Evolutionary conservation across 768 basidiomycete species (phyloP), one percentile per base, ranked within the genome.

Genomic region (Scleroderma bovista): DNA sequence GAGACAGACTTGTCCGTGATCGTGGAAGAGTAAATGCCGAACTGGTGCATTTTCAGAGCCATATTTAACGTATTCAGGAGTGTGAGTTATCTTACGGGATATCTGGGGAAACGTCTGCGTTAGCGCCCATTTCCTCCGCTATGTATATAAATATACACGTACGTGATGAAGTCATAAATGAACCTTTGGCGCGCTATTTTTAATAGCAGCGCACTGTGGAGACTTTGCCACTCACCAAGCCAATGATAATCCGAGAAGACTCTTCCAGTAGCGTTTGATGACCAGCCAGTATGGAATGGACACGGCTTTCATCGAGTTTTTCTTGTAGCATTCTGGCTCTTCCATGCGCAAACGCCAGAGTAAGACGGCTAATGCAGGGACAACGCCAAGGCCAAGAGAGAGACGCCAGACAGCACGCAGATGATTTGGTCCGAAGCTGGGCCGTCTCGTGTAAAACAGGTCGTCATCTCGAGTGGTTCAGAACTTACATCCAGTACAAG

Each of bases 391-490:
- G 29, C 89, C 93, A 10, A 95, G 77, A 19, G 91, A 88, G 39
- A 89, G 59, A 45, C 93, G 83, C 92, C 92, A 95, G 4, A 91
- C 86, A 2, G 86, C 87, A 23, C 86, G 79, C 38, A 94, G 80
- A 62, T 93, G 92, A 53, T 88, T 68, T 37, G 78, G 59, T 29
- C 89, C 88, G 53, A 87, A 93, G 58, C 86, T 89, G 50, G n/a
- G 26, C 11, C 45, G 51, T 34, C 8, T 29, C 6, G 15, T 16
- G 0, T 39, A 54, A 19, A 50, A 37, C 37, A 48, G 13, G 15
- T 10, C 34, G 32, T 22, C 48, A 44, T 44, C 37, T 16, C 16
- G 24, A 1, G 41, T 45, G 47, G 22, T 43, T 42, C 13, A 20
- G 41, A 17, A 70, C 84, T 40, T 53, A 88, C 84, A 94, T 94